Base-by-base conservation (phyloP, 2,329 filamentous ascomycete genomes). In the Sordariomycetes sp. region DNA sequence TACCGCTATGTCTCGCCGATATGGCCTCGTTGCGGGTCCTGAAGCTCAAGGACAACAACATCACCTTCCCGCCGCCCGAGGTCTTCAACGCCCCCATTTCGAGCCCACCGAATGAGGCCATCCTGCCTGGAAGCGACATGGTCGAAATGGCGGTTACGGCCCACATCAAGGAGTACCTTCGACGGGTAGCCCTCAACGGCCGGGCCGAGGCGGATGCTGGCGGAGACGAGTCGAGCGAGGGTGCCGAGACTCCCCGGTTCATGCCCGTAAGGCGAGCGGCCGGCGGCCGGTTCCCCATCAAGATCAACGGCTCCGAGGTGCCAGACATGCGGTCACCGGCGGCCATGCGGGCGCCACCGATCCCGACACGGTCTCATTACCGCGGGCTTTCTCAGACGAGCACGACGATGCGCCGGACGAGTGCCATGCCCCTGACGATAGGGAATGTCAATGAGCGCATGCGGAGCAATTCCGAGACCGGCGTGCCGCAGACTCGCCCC, bases 21-120 rank as follows among this genome's bases (percentile, higher is more conserved):
- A 96, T 97, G 88, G 86, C 81, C 59, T 94, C 90, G 58, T 75
- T 97, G 60, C 89, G 93, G 68, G 88, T 95, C 63, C 78, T 97
- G 59, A 96, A 96, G 70, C 83, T 97, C 40, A 88, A 93, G 59
- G 90, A 90, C 53, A 97, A 97, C 65, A 89, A 89, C 10, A 81
- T 97, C 60, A 82, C 80, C 60, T 93, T 93, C 65, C 91, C 91
- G 3, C 87, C 89, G 18, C 83, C 80, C 64, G 85, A 88, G 63
- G 78, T 87, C 16, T 74, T 82, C 12, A 79, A 80, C 65, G 76
- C 78, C 20, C 72, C 72, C 48, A 37, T 50, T 14, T 14, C 57
- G 3, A 83, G 75, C 54, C 79, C 80, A 20, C 76, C 81, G 1
- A 81, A 82, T 63, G 80, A 83, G 43, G 75, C 76, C 2, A 71